These are phyloP conservation scores for Isoetes taiwanensis DNA, from an alignment of 75 land plant genomes.

Conservation along the genomic window DNA sequence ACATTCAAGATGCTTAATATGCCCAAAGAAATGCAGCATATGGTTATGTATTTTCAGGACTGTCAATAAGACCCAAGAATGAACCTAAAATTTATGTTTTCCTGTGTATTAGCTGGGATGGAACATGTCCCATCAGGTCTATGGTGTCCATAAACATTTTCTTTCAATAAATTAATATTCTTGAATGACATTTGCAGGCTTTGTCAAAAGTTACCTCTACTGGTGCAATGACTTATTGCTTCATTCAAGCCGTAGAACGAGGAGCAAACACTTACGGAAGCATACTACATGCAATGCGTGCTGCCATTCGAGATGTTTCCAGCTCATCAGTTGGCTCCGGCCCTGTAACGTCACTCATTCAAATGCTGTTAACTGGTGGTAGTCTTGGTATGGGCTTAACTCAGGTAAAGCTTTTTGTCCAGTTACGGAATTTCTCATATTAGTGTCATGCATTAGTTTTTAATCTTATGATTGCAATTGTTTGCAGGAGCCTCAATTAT, in stretches of 20 bases:
- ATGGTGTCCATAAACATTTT: too few relatives aligned
- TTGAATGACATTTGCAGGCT: conserved; percentile 41
- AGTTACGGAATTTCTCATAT: too few relatives aligned
- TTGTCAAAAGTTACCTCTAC: conserved; percentile 74
- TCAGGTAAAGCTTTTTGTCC: too few relatives aligned
- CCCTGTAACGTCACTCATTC: conserved; percentile 43
- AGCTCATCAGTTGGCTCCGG: conserved; percentile 27
- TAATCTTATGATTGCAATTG: too few relatives aligned
- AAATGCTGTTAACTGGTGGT: conserved; percentile 65
- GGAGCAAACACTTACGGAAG: conserved; percentile 73
- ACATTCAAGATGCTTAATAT: neutral
- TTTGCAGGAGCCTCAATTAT: too few relatives aligned
- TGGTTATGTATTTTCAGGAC: conserved; percentile 8
- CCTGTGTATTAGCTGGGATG: neutral
- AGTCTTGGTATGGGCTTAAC: conserved; percentile 39
- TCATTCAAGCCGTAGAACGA: conserved; percentile 91
- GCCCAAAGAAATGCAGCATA: neutral
- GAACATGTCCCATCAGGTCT: too few relatives aligned
- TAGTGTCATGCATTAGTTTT: too few relatives aligned
- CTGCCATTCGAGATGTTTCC: conserved; percentile 38
- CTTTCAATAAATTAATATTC: neutral
- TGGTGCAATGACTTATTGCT: conserved; percentile 88
- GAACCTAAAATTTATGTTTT: too few relatives aligned
- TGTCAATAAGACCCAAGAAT: too few relatives aligned
- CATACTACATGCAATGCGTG: conserved; percentile 60